Conservation (phyloP, 352 stramenopile species). For the Phytophthora podocarpi region DNA sequence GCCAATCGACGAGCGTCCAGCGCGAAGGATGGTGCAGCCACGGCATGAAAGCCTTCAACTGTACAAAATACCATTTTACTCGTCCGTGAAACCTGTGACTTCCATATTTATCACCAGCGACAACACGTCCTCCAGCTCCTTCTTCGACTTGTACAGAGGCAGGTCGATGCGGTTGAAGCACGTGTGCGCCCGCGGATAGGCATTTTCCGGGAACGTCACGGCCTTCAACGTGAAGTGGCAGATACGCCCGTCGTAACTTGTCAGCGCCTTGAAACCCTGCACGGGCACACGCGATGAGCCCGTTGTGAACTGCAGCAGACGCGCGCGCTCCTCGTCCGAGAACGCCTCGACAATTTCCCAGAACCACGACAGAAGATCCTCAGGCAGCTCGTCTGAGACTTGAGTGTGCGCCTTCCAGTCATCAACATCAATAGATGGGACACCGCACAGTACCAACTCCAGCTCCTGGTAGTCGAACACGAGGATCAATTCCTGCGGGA, state of each 20-base stretch:
- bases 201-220: constrained; percentile 59
- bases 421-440: constrained; percentile 82
- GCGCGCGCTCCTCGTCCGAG: constrained; percentile 75
- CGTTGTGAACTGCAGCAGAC: constrained; percentile 86
- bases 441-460: constrained; percentile 80
- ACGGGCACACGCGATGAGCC: constrained; percentile 87
- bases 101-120: constrained; percentile 97
- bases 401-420: constrained; percentile 90
- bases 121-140: constrained; percentile 95
- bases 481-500: constrained; percentile 88
- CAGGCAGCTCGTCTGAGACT: constrained; percentile 82
- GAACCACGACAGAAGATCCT: constrained; percentile 80
- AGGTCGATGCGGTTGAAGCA: constrained; percentile 89
- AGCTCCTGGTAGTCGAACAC: constrained; percentile 88
- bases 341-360: constrained; percentile 79
- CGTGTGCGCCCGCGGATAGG: constrained; percentile 75
- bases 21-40: constrained; percentile 26
- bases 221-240: constrained; percentile 76
- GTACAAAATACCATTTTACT: constrained; percentile 62
- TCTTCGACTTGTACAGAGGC: constrained; percentile 85
- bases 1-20: constrained; percentile 11
- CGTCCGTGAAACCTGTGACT: constrained; percentile 92
- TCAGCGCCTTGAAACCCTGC: constrained; percentile 82
- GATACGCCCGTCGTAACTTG: constrained; percentile 83
- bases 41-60: constrained; percentile 33